Evolutionary conservation across 257 asterid genomes (phyloP).

Genomic region (Salvia rosmarinus): DNA sequence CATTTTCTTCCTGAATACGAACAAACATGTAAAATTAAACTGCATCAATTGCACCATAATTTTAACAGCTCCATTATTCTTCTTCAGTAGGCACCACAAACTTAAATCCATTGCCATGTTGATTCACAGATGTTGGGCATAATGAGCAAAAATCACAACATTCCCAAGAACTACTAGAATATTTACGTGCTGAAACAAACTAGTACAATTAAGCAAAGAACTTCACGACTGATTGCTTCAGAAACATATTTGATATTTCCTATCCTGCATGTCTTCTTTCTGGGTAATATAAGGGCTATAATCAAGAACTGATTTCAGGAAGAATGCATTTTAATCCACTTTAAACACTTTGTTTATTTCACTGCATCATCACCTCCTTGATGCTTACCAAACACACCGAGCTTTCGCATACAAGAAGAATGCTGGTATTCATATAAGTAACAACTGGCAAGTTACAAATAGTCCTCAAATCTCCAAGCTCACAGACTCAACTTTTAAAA

Average conservation of each 20-base stretch:
- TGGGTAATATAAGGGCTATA: background rate
- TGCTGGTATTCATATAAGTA: background rate
- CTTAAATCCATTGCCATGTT: background rate
- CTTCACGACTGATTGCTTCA: background rate
- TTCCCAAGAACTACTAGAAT: background rate
- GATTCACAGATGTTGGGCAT: background rate
- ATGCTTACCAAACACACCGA: constrained; percentile 8
- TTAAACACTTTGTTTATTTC: background rate
- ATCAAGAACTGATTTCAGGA: background rate
- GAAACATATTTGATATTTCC: background rate
- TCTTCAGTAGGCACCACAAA: background rate
- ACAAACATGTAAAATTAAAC: background rate
- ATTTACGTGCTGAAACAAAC: background rate
- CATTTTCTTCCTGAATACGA: constrained; percentile 11
- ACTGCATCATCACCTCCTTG: constrained; percentile 12
- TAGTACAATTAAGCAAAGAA: background rate
- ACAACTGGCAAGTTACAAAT: background rate
- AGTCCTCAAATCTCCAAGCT: background rate
- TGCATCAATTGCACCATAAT: constrained; percentile 11
- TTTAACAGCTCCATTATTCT: background rate
- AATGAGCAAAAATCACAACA: background rate
- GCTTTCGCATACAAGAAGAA: background rate
- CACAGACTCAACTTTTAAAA: background rate
- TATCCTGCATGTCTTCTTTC: background rate
- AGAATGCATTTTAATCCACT: background rate